A percentile compares a stretch with the other conserved stretches of the same genome.
These are phyloP conservation scores for Keithomyces neogunnii DNA, from an alignment of 2,329 filamentous ascomycete genomes.

Conservation along the genomic window DNA sequence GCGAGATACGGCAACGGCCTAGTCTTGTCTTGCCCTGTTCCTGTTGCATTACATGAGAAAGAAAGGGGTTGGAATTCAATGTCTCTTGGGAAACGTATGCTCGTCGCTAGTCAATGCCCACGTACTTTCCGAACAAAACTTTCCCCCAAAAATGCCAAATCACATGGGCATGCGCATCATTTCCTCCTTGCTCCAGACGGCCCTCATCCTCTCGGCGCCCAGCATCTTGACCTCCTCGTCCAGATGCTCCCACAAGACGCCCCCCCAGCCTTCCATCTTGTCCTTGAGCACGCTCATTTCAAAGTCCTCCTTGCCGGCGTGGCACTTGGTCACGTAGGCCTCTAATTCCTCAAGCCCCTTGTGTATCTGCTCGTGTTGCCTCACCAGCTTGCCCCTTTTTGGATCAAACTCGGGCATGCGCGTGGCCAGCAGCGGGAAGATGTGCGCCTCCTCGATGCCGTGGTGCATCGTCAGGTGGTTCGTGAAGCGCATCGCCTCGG, in stretches of 20 bases:
- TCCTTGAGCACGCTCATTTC: constrained; percentile 51
- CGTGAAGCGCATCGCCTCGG: constrained; percentile 60
- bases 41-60: background rate
- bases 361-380: constrained; percentile 74
- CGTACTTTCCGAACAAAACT: too few species aligned
- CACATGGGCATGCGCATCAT: constrained; percentile 63
- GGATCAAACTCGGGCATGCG: constrained; percentile 70
- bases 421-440: constrained; percentile 70
- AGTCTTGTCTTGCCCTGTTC: background rate
- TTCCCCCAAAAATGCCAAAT: constrained; percentile 4
- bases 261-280: constrained; percentile 70
- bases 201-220: constrained; percentile 79
- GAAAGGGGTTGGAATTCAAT: background rate
- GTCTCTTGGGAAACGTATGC: background rate
- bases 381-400: constrained; percentile 50
- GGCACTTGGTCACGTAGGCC: constrained; percentile 56
- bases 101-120: too few species aligned
- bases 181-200: constrained; percentile 71
- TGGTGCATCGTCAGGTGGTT: constrained; percentile 69
- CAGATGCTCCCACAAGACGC: constrained; percentile 72
- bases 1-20: constrained; percentile 24
- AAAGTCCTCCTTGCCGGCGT: constrained; percentile 52
- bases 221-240: constrained; percentile 76
- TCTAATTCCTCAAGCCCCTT: constrained; percentile 60
- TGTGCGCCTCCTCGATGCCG: constrained; percentile 69